Evolutionary conservation across 163 green algal species (phyloP).

Genomic region (Chlamydomonas reinhardtii): DNA sequence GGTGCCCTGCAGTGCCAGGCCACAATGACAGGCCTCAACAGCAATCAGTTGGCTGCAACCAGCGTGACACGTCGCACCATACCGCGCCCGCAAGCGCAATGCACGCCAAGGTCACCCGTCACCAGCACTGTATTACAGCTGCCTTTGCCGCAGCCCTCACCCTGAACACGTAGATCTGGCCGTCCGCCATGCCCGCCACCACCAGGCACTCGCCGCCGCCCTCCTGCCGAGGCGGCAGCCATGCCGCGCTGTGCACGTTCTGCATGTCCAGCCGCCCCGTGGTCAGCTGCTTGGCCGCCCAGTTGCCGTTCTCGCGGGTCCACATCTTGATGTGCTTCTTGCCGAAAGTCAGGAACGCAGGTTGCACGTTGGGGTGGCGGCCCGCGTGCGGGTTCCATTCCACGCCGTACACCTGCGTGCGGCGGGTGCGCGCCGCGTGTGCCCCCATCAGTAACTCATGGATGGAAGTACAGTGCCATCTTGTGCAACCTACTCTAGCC

Average conservation of each 20-base stretch:
- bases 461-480: too few relatives aligned
- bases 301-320: constrained; percentile 33
- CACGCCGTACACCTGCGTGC: constrained; percentile 72
- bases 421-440: too few relatives aligned
- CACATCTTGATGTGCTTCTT: constrained; percentile 79
- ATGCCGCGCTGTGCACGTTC: constrained; percentile 64
- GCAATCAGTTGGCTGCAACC: too few relatives aligned
- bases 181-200: constrained; percentile 67
- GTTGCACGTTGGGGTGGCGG: constrained; percentile 24
- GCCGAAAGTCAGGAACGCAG: constrained; percentile 72
- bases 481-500: too few relatives aligned
- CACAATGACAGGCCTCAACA: not conserved
- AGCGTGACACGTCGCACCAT: too few relatives aligned
- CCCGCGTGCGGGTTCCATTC: constrained; percentile 71
- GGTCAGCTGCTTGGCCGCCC: constrained; percentile 57
- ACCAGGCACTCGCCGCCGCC: constrained; percentile 55
- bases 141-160: too few relatives aligned
- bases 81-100: too few relatives aligned
- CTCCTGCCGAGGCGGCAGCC: constrained; percentile 50
- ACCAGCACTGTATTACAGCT: too few relatives aligned
- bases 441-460: too few relatives aligned
- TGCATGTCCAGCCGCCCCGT: constrained; percentile 56
- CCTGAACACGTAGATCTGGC: constrained; percentile 74
- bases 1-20: constrained; percentile 43
- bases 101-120: too few relatives aligned